Percentiles rank a stretch among this genome's conserved stretches.
Conservation (phyloP, 176 grass and related monocot genomes). For the Echinochloa phyllopogon region DNA sequence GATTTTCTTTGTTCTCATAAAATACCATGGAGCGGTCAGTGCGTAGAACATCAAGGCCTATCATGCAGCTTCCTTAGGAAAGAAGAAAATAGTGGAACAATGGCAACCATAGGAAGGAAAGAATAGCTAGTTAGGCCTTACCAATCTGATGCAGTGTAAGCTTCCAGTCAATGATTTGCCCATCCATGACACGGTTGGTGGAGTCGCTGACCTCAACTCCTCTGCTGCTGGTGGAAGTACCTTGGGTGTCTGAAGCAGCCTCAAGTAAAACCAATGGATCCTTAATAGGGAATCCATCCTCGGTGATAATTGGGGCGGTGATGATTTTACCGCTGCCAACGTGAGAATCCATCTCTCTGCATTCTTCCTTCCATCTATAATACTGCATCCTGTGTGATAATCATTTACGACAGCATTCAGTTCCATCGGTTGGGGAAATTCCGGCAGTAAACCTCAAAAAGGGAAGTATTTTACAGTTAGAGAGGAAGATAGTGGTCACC, state of each 20-base stretch:
- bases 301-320: constrained; percentile 84
- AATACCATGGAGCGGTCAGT: constrained; percentile 92
- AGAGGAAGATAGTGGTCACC: constrained; percentile 36
- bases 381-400: constrained; percentile 75
- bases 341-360: constrained; percentile 77
- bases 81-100: constrained; percentile 28
- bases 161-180: constrained; percentile 82
- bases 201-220: constrained; percentile 27
- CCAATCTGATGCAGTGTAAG: constrained; percentile 91
- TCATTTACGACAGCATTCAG: background rate
- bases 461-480: background rate
- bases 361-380: constrained; percentile 84
- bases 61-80: constrained; percentile 34
- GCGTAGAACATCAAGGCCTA: constrained; percentile 95
- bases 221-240: constrained; percentile 12
- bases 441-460: background rate
- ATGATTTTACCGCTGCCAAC: constrained; percentile 82
- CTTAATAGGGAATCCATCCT: constrained; percentile 72
- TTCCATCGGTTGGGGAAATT: background rate
- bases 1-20: constrained; percentile 95
- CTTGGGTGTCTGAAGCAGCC: constrained; percentile 49
- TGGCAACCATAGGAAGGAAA: background rate
- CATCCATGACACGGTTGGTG: constrained; percentile 37
- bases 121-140: constrained; percentile 33
- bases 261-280: constrained; percentile 89